Percentiles rank a stretch among this genome's conserved stretches.
Conservation (phyloP, 179 eudicot species). For the Drosera spatulata region DNA sequence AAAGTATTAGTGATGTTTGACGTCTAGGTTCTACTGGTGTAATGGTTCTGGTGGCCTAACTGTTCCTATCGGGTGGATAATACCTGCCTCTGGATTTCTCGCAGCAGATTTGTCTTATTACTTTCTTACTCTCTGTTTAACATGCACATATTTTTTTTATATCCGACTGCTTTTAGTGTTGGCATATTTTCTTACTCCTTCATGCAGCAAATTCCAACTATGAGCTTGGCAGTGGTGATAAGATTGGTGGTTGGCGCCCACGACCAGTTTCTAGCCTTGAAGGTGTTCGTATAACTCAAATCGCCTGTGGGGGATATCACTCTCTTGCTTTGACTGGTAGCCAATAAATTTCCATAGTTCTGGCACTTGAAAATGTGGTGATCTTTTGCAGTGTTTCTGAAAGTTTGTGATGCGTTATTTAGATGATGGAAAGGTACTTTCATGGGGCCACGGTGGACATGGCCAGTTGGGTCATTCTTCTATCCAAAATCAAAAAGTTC, state of each 20-base stretch:
- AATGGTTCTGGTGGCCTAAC: too few relatives aligned
- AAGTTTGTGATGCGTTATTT: slow-evolving; percentile 4
- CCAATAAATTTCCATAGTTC: slow-evolving; percentile 1
- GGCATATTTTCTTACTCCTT: background rate
- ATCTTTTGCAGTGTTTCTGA: background rate
- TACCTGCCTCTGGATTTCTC: background rate
- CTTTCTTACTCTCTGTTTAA: background rate
- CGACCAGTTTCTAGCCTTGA: slow-evolving; percentile 51
- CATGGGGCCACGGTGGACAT: slow-evolving; percentile 97
- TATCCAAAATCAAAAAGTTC: slow-evolving; percentile 56
- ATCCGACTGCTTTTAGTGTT: background rate
- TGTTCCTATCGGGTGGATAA: too few relatives aligned
- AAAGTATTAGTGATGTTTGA: too few relatives aligned
- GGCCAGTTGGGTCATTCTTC: slow-evolving; percentile 90
- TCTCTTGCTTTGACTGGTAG: slow-evolving; percentile 88
- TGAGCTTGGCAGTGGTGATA: slow-evolving; percentile 95
- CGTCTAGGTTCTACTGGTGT: too few relatives aligned
- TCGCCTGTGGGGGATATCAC: slow-evolving; percentile 93
- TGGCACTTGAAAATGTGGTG: background rate
- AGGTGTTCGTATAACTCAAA: slow-evolving; percentile 51
- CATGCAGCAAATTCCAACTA: slow-evolving; percentile 82
- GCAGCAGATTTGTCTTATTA: background rate
- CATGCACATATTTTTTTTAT: background rate
- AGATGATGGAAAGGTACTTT: slow-evolving; percentile 80
- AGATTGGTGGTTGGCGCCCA: slow-evolving; percentile 84